Conservation (phyloP, 2,329 filamentous ascomycete species). For the Diaporthe velutina region DNA sequence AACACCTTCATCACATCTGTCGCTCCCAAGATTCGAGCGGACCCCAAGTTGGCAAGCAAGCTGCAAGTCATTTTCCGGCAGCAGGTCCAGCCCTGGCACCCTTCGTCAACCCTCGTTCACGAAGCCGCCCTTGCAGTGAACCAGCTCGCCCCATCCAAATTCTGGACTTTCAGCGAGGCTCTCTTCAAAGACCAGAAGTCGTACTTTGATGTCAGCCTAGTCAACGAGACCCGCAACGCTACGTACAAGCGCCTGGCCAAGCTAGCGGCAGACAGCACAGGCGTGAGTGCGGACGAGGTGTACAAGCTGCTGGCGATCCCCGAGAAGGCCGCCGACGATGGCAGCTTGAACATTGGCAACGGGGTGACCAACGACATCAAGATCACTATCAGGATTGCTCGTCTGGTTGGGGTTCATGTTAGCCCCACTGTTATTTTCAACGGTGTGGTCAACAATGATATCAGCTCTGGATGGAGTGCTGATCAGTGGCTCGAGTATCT, state of each 20-base stretch:
- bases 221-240: constrained; percentile 85
- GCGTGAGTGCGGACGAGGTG: constrained; percentile 78
- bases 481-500: constrained; percentile 92
- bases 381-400: constrained; percentile 82
- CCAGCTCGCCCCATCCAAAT: constrained; percentile 75
- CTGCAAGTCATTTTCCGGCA: constrained; percentile 88
- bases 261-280: constrained; percentile 75
- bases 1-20: constrained; percentile 78
- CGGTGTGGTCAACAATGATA: constrained; percentile 82
- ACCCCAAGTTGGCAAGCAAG: constrained; percentile 66
- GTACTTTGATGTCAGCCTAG: constrained; percentile 88
- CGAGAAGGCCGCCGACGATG: constrained; percentile 75
- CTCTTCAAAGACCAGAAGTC: constrained; percentile 76
- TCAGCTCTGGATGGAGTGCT: constrained; percentile 82
- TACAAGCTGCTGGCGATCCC: constrained; percentile 77
- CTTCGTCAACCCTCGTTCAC: constrained; percentile 82
- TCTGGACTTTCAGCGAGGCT: constrained; percentile 82
- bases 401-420: constrained; percentile 87
- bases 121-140: constrained; percentile 87
- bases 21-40: constrained; percentile 72
- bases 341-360: constrained; percentile 83
- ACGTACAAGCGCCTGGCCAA: constrained; percentile 85
- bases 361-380: constrained; percentile 88
- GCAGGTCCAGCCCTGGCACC: constrained; percentile 96
- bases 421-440: constrained; percentile 92